Evolutionary conservation across 148 eudicot genomes (phyloP), one percentile per base, ranked within the genome.

Genomic region (Diospyros lotus): DNA sequence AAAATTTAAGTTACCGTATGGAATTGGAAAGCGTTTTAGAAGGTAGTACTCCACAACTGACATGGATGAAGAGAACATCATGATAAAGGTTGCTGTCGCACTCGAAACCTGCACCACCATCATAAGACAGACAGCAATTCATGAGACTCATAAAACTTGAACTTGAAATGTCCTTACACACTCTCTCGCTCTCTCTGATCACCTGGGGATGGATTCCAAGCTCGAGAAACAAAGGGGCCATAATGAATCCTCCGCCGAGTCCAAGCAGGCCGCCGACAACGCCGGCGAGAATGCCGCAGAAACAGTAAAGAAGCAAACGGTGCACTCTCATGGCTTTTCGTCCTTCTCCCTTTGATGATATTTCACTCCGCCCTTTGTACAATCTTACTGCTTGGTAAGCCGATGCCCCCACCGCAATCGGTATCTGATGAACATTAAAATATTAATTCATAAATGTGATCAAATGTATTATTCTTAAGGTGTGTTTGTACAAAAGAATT

Each of bases 121-220:
- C 44, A 18, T 13, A n/a, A 2, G 18, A 3, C 5, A 2, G 18
- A 3, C 5, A 15, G 60, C n/a, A 13, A 15, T 0, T 56, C 12
- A 9, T 13, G 15, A 53, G 56, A 14, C 12, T 53, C 2, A 12
- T 53, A 13, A 15, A 56, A 13, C 13, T 4, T 18, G 15, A 15
- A 13, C 15, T 56, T 56, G 60, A 56, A 5, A 15, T 13, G 15
- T 3, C 6, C 4, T 15, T 56, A n/a, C n/a, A 56, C 0, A 28
- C 28, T 28, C 28, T 28, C 28, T 28, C 28, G 28, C 28, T 28
- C 28, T 28, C 28, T 28, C 28, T 28, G 28, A 28, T 28, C 54
- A 86, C 96, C 89, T 90, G 89, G 69, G 96, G 96, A 68, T 89
- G 89, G 66, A 89, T 81, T 74, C 92, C 90, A 44, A 91, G 74